phyloP scores from a whole-genome alignment of 1,284 basidiomycete species.

The Heterobasidion irregulare region DNA sequence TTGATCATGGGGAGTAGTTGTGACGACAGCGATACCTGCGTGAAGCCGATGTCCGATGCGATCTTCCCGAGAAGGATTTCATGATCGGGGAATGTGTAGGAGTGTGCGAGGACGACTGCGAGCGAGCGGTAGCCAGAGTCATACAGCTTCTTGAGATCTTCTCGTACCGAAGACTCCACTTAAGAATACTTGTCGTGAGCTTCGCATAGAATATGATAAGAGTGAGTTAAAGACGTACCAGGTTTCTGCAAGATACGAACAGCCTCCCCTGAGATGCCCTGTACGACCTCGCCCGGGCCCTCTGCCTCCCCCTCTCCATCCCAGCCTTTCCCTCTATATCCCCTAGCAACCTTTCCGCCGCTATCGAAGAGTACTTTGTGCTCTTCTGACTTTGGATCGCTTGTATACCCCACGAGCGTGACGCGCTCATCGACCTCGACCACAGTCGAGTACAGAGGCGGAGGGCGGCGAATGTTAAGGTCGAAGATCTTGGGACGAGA shows the following conservation, averaged over 20 bases:
- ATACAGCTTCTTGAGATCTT: slow-evolving; percentile 63
- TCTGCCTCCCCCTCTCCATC: slow-evolving; percentile 60
- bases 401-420: slow-evolving; percentile 88
- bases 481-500: slow-evolving; percentile 88
- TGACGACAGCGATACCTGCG: slow-evolving; percentile 83
- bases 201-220: neutral
- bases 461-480: slow-evolving; percentile 74
- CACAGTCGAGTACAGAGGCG: slow-evolving; percentile 75
- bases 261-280: slow-evolving; percentile 86
- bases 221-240: slow-evolving; percentile 29
- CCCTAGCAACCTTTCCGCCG: slow-evolving; percentile 54
- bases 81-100: slow-evolving; percentile 86
- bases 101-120: slow-evolving; percentile 84
- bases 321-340: slow-evolving; percentile 71
- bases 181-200: neutral
- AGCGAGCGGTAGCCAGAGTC: slow-evolving; percentile 75
- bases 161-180: slow-evolving; percentile 45
- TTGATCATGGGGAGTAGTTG: slow-evolving; percentile 92
- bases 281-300: slow-evolving; percentile 72
- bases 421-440: slow-evolving; percentile 93
- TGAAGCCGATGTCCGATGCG: slow-evolving; percentile 77
- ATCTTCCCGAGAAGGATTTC: slow-evolving; percentile 69
- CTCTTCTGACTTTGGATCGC: slow-evolving; percentile 74
- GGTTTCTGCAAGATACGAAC: slow-evolving; percentile 80
- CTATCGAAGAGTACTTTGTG: slow-evolving; percentile 72